Conservation (phyloP, 1,284 basidiomycete species). For the Thecaphora thlaspeos region DNA sequence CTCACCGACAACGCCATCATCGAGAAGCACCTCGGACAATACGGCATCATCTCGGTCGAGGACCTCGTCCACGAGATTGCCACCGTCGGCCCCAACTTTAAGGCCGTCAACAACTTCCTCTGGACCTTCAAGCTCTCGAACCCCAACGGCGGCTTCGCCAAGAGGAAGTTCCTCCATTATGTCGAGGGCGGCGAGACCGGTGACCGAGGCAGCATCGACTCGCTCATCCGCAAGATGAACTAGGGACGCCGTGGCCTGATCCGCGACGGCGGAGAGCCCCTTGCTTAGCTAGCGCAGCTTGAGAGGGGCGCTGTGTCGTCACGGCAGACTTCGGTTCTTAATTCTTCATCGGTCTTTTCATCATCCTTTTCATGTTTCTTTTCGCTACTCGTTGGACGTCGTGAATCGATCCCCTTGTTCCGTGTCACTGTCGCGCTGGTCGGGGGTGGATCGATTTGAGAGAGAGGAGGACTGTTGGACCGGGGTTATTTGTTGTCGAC, state of each 20-base stretch:
- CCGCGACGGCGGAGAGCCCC: no score
- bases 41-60: constrained; percentile 94
- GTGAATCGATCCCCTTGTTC: no score
- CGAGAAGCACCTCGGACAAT: constrained; percentile 87
- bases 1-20: constrained; percentile 92
- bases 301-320: neutral
- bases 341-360: no score
- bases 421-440: no score
- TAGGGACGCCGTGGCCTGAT: constrained; percentile 1
- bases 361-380: no score
- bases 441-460: no score
- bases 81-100: constrained; percentile 96
- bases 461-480: no score
- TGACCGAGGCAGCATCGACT: constrained; percentile 97
- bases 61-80: constrained; percentile 97
- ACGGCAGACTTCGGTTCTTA: no score
- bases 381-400: no score
- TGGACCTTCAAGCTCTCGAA: constrained; percentile 99
- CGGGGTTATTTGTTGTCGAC: no score
- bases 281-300: neutral
- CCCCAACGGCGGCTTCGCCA: constrained; percentile 96
- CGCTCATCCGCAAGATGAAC: constrained; percentile 89
- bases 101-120: constrained; percentile 81
- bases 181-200: constrained; percentile 73
- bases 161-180: constrained; percentile 81